phyloP scores from a whole-genome alignment of 768 basidiomycete species.

The Rhizopogon vesiculosus region DNA sequence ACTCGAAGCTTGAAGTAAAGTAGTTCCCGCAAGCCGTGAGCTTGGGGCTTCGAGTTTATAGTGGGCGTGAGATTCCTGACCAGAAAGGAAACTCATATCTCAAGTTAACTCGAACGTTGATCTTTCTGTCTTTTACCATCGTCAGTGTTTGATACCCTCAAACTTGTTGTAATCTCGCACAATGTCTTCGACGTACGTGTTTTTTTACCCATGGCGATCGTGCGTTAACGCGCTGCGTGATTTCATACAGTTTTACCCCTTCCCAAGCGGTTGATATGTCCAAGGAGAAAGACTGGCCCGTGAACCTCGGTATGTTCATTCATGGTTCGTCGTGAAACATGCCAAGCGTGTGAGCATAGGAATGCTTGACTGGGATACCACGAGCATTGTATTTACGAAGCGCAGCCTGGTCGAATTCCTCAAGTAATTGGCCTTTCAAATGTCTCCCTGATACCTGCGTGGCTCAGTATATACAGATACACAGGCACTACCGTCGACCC shows the following conservation, averaged over 20 bases:
- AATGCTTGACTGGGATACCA: slow-evolving; percentile 78
- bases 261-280: slow-evolving; percentile 50
- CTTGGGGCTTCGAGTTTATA: neutral
- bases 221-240: neutral
- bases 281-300: slow-evolving; percentile 72
- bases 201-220: no score
- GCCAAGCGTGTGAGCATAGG: slow-evolving; percentile 32
- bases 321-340: neutral
- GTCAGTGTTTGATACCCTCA: neutral
- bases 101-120: neutral
- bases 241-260: slow-evolving; percentile 48
- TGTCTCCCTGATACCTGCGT: neutral
- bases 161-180: neutral
- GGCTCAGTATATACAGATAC: slow-evolving; percentile 45
- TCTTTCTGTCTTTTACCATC: neutral
- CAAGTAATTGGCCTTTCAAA: slow-evolving; percentile 41
- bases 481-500: slow-evolving; percentile 73
- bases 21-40: no score
- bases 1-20: neutral
- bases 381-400: slow-evolving; percentile 76
- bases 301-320: slow-evolving; percentile 49
- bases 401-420: slow-evolving; percentile 72
- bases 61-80: neutral
- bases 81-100: neutral
- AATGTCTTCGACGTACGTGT: neutral